Percentiles rank a stretch among this genome's conserved stretches.
phyloP scores from a whole-genome alignment of 768 basidiomycete species.

The Russula brevipes region DNA sequence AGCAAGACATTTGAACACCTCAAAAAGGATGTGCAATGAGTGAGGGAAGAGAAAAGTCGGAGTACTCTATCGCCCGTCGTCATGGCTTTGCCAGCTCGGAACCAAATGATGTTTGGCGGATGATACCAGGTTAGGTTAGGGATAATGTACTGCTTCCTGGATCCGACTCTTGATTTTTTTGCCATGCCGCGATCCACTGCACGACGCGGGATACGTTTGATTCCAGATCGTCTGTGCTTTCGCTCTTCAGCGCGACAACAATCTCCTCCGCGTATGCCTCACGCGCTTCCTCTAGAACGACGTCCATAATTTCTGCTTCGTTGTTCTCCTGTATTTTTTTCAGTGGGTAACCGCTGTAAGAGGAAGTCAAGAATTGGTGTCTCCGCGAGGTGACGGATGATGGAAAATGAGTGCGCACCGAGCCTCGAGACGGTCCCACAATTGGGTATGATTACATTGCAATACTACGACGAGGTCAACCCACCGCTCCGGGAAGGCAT shows the following conservation, averaged over 20 bases:
- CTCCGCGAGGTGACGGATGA: no score
- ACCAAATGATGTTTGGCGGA: neutral
- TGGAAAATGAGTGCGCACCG: conserved; percentile 46
- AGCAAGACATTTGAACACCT: neutral
- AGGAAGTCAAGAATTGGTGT: neutral
- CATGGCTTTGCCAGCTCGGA: neutral
- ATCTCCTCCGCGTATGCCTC: conserved; percentile 83
- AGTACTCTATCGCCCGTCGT: neutral
- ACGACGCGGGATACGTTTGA: conserved; percentile 81
- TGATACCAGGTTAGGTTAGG: neutral
- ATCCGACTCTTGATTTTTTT: conserved; percentile 28
- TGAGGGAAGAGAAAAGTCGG: neutral
- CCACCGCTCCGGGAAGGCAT: conserved; percentile 94
- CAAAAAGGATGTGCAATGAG: neutral
- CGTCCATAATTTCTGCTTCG: conserved; percentile 96
- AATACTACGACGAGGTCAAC: conserved; percentile 91
- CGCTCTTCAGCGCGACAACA: conserved; percentile 78
- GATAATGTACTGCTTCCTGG: conserved; percentile 12
- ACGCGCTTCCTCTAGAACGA: conserved; percentile 82
- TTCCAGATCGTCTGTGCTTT: conserved; percentile 73
- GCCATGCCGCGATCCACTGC: conserved; percentile 83
- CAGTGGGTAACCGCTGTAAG: conserved; percentile 67
- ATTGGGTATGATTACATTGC: conserved; percentile 75
- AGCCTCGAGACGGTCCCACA: conserved; percentile 90
- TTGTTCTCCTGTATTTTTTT: conserved; percentile 99